Percentiles rank a stretch among this genome's conserved stretches.
These are phyloP conservation scores for Thozetella sp. DNA, from an alignment of 495 filamentous ascomycete species.

Conservation along the genomic window DNA sequence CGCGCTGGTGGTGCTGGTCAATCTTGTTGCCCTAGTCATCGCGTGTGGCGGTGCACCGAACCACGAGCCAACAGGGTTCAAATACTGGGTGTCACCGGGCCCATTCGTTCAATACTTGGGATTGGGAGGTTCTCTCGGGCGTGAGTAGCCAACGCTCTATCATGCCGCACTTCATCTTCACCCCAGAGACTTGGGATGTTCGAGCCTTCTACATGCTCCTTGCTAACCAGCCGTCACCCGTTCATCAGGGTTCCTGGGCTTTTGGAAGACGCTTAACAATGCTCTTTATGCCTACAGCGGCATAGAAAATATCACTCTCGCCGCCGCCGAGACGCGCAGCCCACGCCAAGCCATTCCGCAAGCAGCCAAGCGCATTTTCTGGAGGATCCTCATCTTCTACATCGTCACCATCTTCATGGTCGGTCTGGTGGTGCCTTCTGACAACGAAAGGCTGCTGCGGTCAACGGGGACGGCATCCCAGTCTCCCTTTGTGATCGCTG, in stretches of 20 bases:
- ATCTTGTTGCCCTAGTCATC: slow-evolving; percentile 52
- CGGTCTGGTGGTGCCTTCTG: background rate
- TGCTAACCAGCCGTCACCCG: too few species aligned
- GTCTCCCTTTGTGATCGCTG: slow-evolving; percentile 61
- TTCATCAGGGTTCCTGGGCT: background rate
- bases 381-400: slow-evolving; percentile 60
- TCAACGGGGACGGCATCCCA: slow-evolving; percentile 40
- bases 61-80: slow-evolving; percentile 41
- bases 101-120: slow-evolving; percentile 50
- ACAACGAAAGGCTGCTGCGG: background rate
- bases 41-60: slow-evolving; percentile 60
- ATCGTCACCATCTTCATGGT: slow-evolving; percentile 58
- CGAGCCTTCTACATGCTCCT: too few species aligned
- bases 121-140: slow-evolving; percentile 11
- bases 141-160: background rate
- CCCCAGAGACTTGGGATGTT: too few species aligned
- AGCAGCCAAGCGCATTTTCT: slow-evolving; percentile 50
- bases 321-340: slow-evolving; percentile 65
- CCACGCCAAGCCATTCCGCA: slow-evolving; percentile 52
- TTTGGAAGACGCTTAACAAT: slow-evolving; percentile 1
- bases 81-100: slow-evolving; percentile 55
- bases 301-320: slow-evolving; percentile 36
- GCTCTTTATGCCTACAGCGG: slow-evolving; percentile 14
- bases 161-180: too few species aligned
- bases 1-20: slow-evolving; percentile 49